These are phyloP conservation scores for Phialemoniopsis sp. DNA, from an alignment of 2,329 filamentous ascomycete genomes.

Conservation along the genomic window DNA sequence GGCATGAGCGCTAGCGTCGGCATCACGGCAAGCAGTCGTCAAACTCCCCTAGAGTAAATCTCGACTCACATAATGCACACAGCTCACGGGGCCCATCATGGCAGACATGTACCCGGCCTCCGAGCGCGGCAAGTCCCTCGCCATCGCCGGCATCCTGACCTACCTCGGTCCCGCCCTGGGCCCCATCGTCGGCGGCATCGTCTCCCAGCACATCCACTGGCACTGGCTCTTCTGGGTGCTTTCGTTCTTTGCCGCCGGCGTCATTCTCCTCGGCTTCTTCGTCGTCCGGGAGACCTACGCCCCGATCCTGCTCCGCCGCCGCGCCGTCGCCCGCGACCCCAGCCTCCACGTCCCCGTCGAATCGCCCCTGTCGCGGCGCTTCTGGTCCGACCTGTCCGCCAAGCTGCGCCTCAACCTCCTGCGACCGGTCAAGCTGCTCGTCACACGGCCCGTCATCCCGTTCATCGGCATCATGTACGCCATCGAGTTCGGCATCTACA, in stretches of 20 bases:
- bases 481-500: constrained; percentile 45
- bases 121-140: constrained; percentile 28
- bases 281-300: constrained; percentile 7
- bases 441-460: constrained; percentile 41
- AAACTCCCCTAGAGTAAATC: too few relatives aligned
- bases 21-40: too few relatives aligned
- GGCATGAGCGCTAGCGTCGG: too few relatives aligned
- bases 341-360: constrained; percentile 35
- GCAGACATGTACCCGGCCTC: constrained; percentile 28
- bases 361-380: constrained; percentile 27
- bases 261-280: background rate
- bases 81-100: constrained; percentile 27
- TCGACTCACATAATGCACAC: too few relatives aligned
- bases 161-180: constrained; percentile 61
- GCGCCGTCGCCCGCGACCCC: too few relatives aligned
- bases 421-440: constrained; percentile 37
- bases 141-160: constrained; percentile 22
- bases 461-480: constrained; percentile 38
- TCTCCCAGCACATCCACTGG: constrained; percentile 46
- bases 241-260: background rate
- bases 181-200: constrained; percentile 63
- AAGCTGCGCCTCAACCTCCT: constrained; percentile 29
- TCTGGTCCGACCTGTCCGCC: constrained; percentile 14
- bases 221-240: constrained; percentile 45
- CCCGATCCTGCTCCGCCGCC: constrained; percentile 18